phyloP scores from a whole-genome alignment of 306 rosid species.

The Neltuma alba region DNA sequence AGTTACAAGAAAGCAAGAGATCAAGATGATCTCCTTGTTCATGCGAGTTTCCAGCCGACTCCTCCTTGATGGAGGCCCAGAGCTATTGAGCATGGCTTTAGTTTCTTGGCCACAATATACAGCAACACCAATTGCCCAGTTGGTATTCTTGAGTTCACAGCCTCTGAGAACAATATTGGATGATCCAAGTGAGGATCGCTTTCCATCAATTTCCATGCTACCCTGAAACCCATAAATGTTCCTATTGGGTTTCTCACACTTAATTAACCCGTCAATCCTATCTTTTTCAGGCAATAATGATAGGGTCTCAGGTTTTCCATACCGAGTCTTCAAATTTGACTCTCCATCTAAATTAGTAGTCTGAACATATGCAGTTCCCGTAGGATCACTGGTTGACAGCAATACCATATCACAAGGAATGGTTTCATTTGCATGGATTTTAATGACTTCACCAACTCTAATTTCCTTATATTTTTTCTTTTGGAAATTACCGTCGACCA shows the following conservation, averaged over 20 bases:
- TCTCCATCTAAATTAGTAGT: conserved; percentile 92
- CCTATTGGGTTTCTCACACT: conserved; percentile 93
- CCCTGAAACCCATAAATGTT: conserved; percentile 92
- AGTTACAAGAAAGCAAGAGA: conserved; percentile 68
- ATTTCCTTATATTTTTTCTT: conserved; percentile 70
- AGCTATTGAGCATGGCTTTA: conserved; percentile 86
- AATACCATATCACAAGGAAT: conserved; percentile 95
- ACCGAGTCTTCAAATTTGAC: conserved; percentile 88
- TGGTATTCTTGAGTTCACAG: conserved; percentile 88
- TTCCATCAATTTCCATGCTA: conserved; percentile 79
- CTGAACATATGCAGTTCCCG: conserved; percentile 94
- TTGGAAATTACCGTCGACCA: conserved; percentile 46
- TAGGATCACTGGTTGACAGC: conserved; percentile 90
- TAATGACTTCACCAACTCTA: conserved; percentile 79
- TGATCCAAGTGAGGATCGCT: conserved; percentile 83
- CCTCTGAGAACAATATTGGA: conserved; percentile 89
- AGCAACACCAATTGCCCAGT: conserved; percentile 88
- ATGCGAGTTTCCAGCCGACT: conserved; percentile 90
- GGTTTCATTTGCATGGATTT: conserved; percentile 61
- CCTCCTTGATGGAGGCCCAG: conserved; percentile 97
- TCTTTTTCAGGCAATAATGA: conserved; percentile 60
- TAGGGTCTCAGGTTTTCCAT: conserved; percentile 87
- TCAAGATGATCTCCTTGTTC: conserved; percentile 78
- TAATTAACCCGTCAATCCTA: conserved; percentile 58
- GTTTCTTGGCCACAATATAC: conserved; percentile 90